A percentile compares a stretch with the other conserved stretches of the same genome.
Evolutionary conservation across 2,329 filamentous ascomycete genomes (phyloP).

Genomic region (Cladobotryum mycophilum): DNA sequence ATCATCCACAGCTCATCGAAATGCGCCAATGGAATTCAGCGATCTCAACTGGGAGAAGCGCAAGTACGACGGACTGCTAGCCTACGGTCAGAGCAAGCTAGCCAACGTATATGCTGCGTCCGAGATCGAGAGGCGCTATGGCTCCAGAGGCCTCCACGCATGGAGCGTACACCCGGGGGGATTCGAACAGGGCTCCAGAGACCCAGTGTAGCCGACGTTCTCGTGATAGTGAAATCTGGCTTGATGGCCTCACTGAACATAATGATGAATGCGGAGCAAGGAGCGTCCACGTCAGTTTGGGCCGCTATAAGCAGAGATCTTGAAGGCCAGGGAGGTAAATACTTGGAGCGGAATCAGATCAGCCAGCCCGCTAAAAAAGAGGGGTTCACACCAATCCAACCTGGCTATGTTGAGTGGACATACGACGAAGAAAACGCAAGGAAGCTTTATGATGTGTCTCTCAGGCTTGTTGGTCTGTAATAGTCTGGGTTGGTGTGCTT

Average conservation of each 20-base stretch:
- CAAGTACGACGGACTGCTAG: conserved; percentile 22
- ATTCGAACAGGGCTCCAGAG: conserved; percentile 25
- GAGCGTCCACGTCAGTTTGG: conserved; percentile 41
- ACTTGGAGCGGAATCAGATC: conserved; percentile 25
- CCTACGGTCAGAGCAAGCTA: conserved; percentile 45
- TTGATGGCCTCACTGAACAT: conserved; percentile 2
- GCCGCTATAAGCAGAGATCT: conserved; percentile 34
- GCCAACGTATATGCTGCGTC: conserved; percentile 47
- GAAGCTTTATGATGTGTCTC: conserved; percentile 8
- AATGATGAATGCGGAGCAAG: conserved; percentile 28
- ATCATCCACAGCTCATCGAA: conserved; percentile 16
- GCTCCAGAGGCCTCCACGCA: conserved; percentile 36
- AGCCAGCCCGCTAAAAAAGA: conserved; percentile 6
- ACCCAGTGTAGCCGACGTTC: conserved; percentile 1
- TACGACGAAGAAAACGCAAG: conserved; percentile 7
- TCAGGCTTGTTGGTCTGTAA: background rate
- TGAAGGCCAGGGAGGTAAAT: conserved; percentile 40
- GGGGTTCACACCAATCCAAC: conserved; percentile 8
- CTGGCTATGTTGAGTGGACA: conserved; percentile 9
- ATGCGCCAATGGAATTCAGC: conserved; percentile 9
- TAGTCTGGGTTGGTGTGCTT: too few relatives aligned
- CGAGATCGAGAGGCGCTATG: conserved; percentile 44
- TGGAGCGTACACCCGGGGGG: conserved; percentile 39
- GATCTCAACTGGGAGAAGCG: conserved; percentile 20
- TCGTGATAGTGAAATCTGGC: conserved; percentile 2